These are phyloP conservation scores for Xylaria bambusicola DNA, from an alignment of 495 filamentous ascomycete species.

Conservation along the genomic window DNA sequence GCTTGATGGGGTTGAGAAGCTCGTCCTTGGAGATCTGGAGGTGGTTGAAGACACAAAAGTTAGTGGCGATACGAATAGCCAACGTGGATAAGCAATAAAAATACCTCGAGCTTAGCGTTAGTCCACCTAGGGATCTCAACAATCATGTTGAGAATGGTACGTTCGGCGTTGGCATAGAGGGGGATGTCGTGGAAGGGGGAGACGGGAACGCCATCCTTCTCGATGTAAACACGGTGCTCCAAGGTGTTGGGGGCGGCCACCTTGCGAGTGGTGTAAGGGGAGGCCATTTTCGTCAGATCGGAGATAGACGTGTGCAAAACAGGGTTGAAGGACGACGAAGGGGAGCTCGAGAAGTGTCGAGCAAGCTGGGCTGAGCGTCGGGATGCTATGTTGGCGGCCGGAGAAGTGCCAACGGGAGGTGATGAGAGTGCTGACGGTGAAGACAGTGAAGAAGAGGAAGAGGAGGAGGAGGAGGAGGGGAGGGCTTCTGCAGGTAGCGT, in stretches of 20 bases:
- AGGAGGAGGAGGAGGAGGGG: background rate
- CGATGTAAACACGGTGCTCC: constrained; percentile 95
- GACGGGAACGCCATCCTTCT: constrained; percentile 92
- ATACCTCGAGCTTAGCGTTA: constrained; percentile 97
- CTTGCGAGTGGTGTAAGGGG: constrained; percentile 73
- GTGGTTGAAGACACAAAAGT: background rate
- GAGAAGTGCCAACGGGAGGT: constrained; percentile 36
- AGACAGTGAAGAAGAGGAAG: constrained; percentile 29
- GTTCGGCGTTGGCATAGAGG: constrained; percentile 90
- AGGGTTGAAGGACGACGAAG: constrained; percentile 27
- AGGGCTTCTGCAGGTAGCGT: constrained; percentile 22
- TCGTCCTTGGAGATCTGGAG: constrained; percentile 93
- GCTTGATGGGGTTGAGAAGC: constrained; percentile 95
- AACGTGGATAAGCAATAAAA: constrained; percentile 7
- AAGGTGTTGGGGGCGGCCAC: constrained; percentile 87
- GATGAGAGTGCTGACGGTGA: constrained; percentile 28
- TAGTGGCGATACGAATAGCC: constrained; percentile 16
- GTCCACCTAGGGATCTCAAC: constrained; percentile 99
- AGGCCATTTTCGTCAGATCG: constrained; percentile 49
- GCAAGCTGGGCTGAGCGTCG: constrained; percentile 57
- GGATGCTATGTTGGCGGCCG: constrained; percentile 41
- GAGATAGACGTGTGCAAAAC: constrained; percentile 36
- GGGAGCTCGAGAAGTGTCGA: constrained; percentile 53
- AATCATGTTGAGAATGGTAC: constrained; percentile 97
- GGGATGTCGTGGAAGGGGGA: constrained; percentile 99